A percentile compares a stretch with the other conserved stretches of the same genome.
Conservation (phyloP, 805 yeast genomes). For the Metschnikowia lochheadii region DNA sequence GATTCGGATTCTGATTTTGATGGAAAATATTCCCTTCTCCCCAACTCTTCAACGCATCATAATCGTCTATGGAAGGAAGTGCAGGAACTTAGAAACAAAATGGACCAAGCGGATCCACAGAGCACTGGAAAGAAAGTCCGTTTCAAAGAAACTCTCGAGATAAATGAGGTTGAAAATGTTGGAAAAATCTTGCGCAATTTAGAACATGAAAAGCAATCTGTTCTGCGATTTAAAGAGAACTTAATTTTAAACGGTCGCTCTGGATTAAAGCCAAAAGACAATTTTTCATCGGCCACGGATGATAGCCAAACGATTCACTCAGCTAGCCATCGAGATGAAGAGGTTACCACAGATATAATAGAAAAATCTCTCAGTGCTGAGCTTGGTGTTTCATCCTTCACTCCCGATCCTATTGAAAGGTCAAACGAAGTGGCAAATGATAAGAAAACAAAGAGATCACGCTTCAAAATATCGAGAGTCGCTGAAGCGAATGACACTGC, state of each 20-base stretch:
- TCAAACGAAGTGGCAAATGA: not conserved
- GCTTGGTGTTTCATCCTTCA: no score
- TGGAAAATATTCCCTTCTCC: slow-evolving; percentile 17
- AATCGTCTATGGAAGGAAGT: slow-evolving; percentile 41
- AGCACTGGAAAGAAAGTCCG: slow-evolving; percentile 45
- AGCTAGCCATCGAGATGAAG: not conserved
- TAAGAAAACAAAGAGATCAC: not conserved
- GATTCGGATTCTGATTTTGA: slow-evolving; percentile 35
- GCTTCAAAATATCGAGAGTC: not conserved
- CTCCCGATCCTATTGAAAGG: not conserved
- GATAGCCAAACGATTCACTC: not conserved
- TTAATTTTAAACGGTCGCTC: slow-evolving; percentile 7
- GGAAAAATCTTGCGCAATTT: slow-evolving; percentile 42
- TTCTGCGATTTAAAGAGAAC: slow-evolving; percentile 20
- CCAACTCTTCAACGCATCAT: slow-evolving; percentile 11
- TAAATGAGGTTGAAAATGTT: slow-evolving; percentile 58
- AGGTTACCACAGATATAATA: slow-evolving; percentile 3
- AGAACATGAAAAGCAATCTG: slow-evolving; percentile 17
- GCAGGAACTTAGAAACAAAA: slow-evolving; percentile 21
- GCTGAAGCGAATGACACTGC: not conserved
- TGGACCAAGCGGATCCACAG: not conserved
- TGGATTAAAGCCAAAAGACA: not conserved
- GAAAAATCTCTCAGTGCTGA: not conserved
- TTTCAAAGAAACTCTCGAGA: slow-evolving; percentile 50
- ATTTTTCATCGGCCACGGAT: not conserved